These are phyloP conservation scores for Linaria vulgaris DNA, from an alignment of 257 asterid genomes.

Conservation along the genomic window DNA sequence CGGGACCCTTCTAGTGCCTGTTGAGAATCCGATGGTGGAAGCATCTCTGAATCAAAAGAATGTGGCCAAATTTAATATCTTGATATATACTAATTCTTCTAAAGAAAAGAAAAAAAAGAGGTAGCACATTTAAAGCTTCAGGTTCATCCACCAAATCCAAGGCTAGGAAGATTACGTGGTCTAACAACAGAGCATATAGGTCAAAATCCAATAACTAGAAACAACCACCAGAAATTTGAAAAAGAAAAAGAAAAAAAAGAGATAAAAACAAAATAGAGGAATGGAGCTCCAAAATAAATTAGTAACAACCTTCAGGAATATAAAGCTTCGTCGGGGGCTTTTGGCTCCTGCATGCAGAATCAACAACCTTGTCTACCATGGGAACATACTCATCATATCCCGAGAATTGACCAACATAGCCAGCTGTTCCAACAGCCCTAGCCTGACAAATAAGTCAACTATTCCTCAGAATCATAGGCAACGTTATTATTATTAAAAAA, in stretches of 20 bases:
- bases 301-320: constrained; percentile 48
- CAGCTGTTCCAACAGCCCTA: constrained; percentile 48
- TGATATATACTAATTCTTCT: background rate
- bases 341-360: constrained; percentile 62
- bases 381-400: constrained; percentile 81
- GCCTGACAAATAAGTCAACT: constrained; percentile 42
- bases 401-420: constrained; percentile 43
- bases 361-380: constrained; percentile 84
- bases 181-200: background rate
- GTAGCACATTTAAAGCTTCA: background rate
- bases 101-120: constrained; percentile 13
- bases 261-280: background rate
- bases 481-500: background rate
- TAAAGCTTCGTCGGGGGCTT: constrained; percentile 33
- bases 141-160: too few relatives aligned
- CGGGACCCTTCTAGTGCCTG: constrained; percentile 50
- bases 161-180: too few relatives aligned
- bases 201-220: background rate
- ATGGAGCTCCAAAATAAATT: constrained; percentile 20
- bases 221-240: background rate
- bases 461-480: constrained; percentile 17
- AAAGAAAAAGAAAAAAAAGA: background rate
- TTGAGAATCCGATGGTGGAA: constrained; percentile 42
- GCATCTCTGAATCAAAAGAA: constrained; percentile 40
- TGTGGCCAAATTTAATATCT: constrained; percentile 15